phyloP scores from a whole-genome alignment of 2,329 filamentous ascomycete genomes.

The Neofusicoccum sp. region DNA sequence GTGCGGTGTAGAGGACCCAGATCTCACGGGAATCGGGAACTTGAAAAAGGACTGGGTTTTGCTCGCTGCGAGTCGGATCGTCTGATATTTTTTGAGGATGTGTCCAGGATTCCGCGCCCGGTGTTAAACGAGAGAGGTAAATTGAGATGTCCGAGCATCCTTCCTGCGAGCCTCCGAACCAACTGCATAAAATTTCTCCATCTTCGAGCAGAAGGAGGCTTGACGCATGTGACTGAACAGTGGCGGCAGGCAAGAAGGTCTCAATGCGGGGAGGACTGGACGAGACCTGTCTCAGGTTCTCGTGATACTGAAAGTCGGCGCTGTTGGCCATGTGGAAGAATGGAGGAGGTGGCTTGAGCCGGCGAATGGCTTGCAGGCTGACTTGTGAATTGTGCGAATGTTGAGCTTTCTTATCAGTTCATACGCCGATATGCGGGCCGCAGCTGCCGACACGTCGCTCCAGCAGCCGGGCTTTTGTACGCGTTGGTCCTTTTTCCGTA shows the following conservation, averaged over 20 bases:
- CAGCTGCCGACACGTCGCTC: background rate
- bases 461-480: background rate
- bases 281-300: slow-evolving; percentile 17
- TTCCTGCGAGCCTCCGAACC: slow-evolving; percentile 52
- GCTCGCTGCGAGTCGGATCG: slow-evolving; percentile 46
- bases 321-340: background rate
- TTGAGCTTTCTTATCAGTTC: background rate
- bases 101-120: slow-evolving; percentile 37
- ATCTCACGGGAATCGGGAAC: slow-evolving; percentile 38
- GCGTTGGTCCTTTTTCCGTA: background rate
- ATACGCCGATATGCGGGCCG: background rate
- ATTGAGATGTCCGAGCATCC: slow-evolving; percentile 50
- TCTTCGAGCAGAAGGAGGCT: slow-evolving; percentile 47
- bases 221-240: slow-evolving; percentile 50
- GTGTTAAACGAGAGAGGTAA: slow-evolving; percentile 43
- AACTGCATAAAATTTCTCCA: slow-evolving; percentile 47
- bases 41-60: slow-evolving; percentile 49
- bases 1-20: slow-evolving; percentile 51
- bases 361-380: background rate
- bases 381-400: background rate
- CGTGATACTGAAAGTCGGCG: slow-evolving; percentile 19
- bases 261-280: slow-evolving; percentile 19
- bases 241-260: slow-evolving; percentile 41
- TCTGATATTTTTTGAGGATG: slow-evolving; percentile 41
- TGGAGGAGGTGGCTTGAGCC: background rate